phyloP scores from a whole-genome alignment of 2,329 filamentous ascomycete genomes.

The Neobulgaria alba region DNA sequence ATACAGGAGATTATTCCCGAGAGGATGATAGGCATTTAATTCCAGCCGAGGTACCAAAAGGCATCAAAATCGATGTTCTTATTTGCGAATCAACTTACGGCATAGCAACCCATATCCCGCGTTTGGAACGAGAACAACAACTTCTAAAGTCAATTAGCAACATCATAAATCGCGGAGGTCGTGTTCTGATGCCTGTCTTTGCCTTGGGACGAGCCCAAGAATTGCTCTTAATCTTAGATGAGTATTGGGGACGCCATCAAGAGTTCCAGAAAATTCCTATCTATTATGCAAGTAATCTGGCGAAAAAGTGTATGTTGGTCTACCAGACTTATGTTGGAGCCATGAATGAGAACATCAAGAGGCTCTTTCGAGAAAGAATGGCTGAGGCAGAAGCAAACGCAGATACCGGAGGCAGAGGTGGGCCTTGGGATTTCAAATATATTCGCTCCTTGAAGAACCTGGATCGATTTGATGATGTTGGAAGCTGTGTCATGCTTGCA shows the following conservation, averaged over 20 bases:
- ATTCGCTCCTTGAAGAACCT: slow-evolving; percentile 87
- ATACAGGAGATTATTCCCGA: slow-evolving; percentile 94
- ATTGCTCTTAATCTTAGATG: slow-evolving; percentile 85
- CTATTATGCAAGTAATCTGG: slow-evolving; percentile 94
- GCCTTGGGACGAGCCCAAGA: slow-evolving; percentile 91
- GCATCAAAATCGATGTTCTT: slow-evolving; percentile 87
- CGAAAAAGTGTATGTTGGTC: slow-evolving; percentile 94
- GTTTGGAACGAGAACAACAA: slow-evolving; percentile 82
- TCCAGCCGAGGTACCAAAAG: slow-evolving; percentile 80
- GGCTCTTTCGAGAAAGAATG: slow-evolving; percentile 87
- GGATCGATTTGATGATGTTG: slow-evolving; percentile 92
- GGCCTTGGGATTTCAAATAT: slow-evolving; percentile 94
- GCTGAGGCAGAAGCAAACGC: slow-evolving; percentile 78
- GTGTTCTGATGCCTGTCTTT: slow-evolving; percentile 91
- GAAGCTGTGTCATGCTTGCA: slow-evolving; percentile 92
- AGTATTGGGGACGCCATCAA: slow-evolving; percentile 87
- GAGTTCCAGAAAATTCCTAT: slow-evolving; percentile 89
- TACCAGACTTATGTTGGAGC: slow-evolving; percentile 97
- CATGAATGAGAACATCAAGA: slow-evolving; percentile 99
- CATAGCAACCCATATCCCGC: slow-evolving; percentile 85
- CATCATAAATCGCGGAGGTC: slow-evolving; percentile 82
- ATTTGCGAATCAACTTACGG: slow-evolving; percentile 98
- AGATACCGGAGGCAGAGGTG: slow-evolving; percentile 65
- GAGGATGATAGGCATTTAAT: slow-evolving; percentile 95
- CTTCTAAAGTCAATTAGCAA: slow-evolving; percentile 93